phyloP scores from a whole-genome alignment of 768 basidiomycete species.

The Mycena pura region DNA sequence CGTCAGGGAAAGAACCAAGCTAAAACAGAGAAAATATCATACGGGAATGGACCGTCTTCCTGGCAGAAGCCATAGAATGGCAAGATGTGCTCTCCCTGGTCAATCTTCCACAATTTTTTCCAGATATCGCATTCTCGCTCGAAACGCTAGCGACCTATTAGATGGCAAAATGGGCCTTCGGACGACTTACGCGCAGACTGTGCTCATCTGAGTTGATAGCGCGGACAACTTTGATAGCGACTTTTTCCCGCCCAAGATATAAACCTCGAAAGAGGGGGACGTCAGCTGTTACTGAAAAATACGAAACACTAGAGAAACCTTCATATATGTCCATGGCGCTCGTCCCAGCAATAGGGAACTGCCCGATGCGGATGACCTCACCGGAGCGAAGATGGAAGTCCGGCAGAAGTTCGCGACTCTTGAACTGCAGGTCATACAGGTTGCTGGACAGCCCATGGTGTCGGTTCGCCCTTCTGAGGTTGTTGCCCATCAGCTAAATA shows the following conservation, averaged over 20 bases:
- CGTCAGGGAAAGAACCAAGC: too few relatives aligned
- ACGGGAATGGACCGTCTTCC: conserved; percentile 65
- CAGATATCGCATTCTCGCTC: conserved; percentile 61
- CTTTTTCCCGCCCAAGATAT: conserved; percentile 60
- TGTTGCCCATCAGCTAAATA: conserved; percentile 45
- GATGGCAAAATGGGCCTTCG: not conserved
- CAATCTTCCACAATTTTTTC: conserved; percentile 58
- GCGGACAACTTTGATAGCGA: conserved; percentile 63
- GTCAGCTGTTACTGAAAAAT: not conserved
- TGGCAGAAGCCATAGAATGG: conserved; percentile 66
- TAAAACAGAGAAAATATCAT: too few relatives aligned
- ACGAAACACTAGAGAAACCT: not conserved
- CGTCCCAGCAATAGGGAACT: conserved; percentile 57
- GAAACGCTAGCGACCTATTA: conserved; percentile 53
- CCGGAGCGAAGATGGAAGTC: conserved; percentile 57
- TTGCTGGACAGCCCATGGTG: conserved; percentile 57
- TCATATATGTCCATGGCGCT: conserved; percentile 46
- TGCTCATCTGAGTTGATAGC: conserved; percentile 55
- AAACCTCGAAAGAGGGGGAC: conserved; percentile 54
- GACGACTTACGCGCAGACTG: conserved; percentile 48
- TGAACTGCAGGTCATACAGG: conserved; percentile 55
- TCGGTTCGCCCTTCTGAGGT: conserved; percentile 37
- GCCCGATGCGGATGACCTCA: conserved; percentile 57
- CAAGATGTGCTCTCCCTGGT: conserved; percentile 57
- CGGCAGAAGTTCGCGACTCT: conserved; percentile 54